phyloP scores from a whole-genome alignment of 306 rosid genomes.

The Lathyrus tuberosus region DNA sequence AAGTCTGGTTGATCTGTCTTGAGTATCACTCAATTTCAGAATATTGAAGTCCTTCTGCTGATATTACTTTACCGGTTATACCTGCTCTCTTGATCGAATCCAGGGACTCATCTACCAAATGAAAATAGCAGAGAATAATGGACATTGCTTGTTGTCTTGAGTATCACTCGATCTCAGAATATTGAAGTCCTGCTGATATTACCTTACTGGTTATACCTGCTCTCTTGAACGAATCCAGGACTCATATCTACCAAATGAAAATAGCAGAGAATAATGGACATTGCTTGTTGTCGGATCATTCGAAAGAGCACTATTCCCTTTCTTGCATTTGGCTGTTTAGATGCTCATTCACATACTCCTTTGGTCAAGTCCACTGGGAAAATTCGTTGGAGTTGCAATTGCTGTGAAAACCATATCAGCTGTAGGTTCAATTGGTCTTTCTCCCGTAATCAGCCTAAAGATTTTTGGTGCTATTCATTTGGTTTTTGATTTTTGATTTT shows the following conservation, averaged over 20 bases:
- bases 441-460: neutral
- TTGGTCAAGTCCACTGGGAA: neutral
- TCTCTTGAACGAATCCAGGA: no score
- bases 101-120: neutral
- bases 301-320: neutral
- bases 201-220: no score
- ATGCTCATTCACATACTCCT: neutral
- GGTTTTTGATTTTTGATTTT: no score
- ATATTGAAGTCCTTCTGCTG: neutral
- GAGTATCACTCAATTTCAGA: conserved; percentile 1
- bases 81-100: neutral
- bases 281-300: neutral
- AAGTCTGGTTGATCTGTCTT: conserved; percentile 9
- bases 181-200: no score
- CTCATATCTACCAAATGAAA: no score
- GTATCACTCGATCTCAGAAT: no score
- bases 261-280: no score
- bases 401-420: neutral
- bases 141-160: neutral
- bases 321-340: neutral
- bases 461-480: neutral
- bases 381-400: neutral
- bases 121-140: neutral
- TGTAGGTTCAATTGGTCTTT: neutral
- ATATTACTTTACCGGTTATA: neutral